A percentile compares a stretch with the other conserved stretches of the same genome.
These are phyloP conservation scores for Neurospora sp. DNA, from an alignment of 495 filamentous ascomycete species.

Conservation along the genomic window DNA sequence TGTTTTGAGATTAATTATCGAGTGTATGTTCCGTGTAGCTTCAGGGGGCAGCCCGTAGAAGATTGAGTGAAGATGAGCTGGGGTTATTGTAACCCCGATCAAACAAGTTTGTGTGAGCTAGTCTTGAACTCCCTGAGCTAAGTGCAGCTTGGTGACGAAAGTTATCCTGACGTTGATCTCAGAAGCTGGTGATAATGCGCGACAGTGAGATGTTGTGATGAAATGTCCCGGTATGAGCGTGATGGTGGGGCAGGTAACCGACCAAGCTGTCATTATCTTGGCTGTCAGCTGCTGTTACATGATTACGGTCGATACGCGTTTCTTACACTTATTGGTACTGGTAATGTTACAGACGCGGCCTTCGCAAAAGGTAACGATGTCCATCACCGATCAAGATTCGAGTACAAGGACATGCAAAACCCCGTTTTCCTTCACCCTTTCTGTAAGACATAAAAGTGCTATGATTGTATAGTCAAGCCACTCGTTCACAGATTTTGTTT, in stretches of 20 bases:
- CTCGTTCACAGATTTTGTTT: not conserved
- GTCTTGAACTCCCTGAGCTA: not conserved
- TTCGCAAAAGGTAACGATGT: not conserved
- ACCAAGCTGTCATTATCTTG: not conserved
- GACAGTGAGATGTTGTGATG: not conserved
- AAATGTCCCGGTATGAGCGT: not conserved
- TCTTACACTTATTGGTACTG: not conserved
- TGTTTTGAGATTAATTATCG: not conserved
- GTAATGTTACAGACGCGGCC: not conserved
- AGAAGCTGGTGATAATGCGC: not conserved
- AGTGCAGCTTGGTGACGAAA: not conserved
- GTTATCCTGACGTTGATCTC: not conserved
- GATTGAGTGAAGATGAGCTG: not conserved
- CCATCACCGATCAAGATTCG: not conserved
- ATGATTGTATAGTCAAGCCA: not conserved
- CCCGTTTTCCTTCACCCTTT: no score
- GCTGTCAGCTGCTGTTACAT: not conserved
- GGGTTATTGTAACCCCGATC: not conserved
- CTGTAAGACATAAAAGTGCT: no score
- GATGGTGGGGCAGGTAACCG: not conserved
- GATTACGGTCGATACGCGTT: not conserved
- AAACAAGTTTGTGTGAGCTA: not conserved
- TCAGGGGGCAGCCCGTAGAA: not conserved
- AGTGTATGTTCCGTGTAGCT: not conserved
- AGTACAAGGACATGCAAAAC: not conserved